Evolutionary conservation across 2,329 filamentous ascomycete genomes (phyloP).

Genomic region (Aspergillus amoenus): DNA sequence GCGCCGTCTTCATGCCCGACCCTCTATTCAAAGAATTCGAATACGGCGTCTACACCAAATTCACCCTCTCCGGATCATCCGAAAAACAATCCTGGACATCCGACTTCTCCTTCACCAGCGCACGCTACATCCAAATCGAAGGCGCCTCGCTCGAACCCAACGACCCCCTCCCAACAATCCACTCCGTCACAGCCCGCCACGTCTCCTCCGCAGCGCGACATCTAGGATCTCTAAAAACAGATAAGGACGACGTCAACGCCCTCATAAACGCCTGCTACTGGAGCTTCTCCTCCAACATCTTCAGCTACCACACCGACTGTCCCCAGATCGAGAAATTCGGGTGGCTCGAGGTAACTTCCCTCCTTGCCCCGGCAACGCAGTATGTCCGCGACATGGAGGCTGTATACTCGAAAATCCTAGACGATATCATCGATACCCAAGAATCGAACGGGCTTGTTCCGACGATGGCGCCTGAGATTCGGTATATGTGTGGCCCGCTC

Average conservation of each 20-base stretch:
- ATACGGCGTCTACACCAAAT: constrained; percentile 21
- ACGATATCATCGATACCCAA: constrained; percentile 49
- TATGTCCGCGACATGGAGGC: constrained; percentile 50
- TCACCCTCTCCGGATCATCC: constrained; percentile 19
- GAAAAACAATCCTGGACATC: constrained; percentile 20
- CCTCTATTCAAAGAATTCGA: constrained; percentile 27
- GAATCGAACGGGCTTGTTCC: constrained; percentile 47
- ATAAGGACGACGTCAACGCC: constrained; percentile 23
- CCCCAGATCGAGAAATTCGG: constrained; percentile 51
- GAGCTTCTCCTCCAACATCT: constrained; percentile 46
- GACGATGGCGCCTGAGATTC: constrained; percentile 49
- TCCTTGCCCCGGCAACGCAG: constrained; percentile 48
- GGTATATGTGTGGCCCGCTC: constrained; percentile 51
- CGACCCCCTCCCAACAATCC: constrained; percentile 16
- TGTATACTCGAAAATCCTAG: constrained; percentile 48
- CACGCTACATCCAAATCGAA: constrained; percentile 25
- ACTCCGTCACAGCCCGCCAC: constrained; percentile 21
- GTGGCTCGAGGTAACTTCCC: constrained; percentile 50
- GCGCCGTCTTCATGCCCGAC: constrained; percentile 24
- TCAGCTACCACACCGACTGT: constrained; percentile 51
- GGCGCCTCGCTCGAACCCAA: constrained; percentile 15
- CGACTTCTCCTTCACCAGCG: constrained; percentile 26
- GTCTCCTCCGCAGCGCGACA: constrained; percentile 22
- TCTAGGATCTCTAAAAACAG: constrained; percentile 22
- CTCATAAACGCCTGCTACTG: constrained; percentile 44